Conservation (phyloP, 2,329 filamentous ascomycete genomes). For the Macroventuria anomochaeta region DNA sequence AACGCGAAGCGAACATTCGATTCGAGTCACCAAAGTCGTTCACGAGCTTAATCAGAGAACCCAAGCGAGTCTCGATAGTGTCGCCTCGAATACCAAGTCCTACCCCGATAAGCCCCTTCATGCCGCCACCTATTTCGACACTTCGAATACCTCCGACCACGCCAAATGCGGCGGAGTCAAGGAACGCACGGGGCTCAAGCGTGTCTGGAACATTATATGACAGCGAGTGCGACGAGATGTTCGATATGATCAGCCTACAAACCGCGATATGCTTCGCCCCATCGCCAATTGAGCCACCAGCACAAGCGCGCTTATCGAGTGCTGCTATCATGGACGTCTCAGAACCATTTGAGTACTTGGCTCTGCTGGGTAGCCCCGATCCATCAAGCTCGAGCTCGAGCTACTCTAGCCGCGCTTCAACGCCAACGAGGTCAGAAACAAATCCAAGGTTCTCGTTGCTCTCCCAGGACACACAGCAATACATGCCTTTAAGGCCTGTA, state of each 20-base stretch:
- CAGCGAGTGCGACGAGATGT: conserved; percentile 1
- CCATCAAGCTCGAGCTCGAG: conserved; percentile 5
- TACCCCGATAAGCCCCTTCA: conserved; percentile 8
- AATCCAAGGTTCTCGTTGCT: conserved; percentile 2
- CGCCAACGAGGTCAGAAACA: not conserved
- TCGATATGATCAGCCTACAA: conserved; percentile 10
- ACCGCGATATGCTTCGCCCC: conserved; percentile 9
- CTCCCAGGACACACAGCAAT: not conserved
- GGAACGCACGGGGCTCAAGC: not conserved
- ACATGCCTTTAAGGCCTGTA: not conserved
- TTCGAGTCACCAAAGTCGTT: conserved; percentile 7
- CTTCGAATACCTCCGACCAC: not conserved
- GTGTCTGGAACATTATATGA: conserved; percentile 3
- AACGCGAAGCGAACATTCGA: conserved; percentile 10
- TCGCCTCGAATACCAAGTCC: conserved; percentile 15
- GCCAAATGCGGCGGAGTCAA: not conserved
- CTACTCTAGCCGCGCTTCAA: conserved; percentile 8
- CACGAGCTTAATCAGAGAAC: conserved; percentile 2
- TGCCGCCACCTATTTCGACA: conserved; percentile 8
- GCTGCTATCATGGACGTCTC: not conserved
- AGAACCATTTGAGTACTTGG: not conserved
- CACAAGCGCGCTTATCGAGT: conserved; percentile 6
- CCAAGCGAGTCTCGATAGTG: conserved; percentile 10
- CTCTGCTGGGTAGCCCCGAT: not conserved
- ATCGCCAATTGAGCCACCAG: conserved; percentile 3